Evolutionary conservation across 306 rosid genomes (phyloP), one percentile per base, ranked within the genome.

Genomic region (Cucumis melo): DNA sequence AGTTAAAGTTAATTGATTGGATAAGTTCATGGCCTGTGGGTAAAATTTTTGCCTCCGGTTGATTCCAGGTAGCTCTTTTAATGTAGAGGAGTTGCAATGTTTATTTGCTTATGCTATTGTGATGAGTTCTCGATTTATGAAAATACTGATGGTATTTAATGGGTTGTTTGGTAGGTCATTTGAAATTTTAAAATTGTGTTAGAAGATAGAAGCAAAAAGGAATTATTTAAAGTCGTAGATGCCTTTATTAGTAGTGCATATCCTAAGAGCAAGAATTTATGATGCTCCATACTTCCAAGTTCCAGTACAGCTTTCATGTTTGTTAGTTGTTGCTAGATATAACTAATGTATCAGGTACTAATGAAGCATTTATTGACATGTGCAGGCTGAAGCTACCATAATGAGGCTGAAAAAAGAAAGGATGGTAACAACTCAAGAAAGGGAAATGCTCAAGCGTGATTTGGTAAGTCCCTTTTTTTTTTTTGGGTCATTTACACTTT

Each of bases 361-460:
- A 78, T 65, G 19, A 63, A 53, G 53, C 62, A 57, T 61, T 58
- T 57, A 46, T 84, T 78, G 20, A n/a, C 62, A 75, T 44, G 63
- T 84, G 85, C 87, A 94, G 97, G 97, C 95, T 78, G 91, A 86
- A 66, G 84, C 79, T 78, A 80, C 83, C 64, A 83, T 90, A 82
- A 76, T 0, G 83, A 90, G 82, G 87, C 82, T 94, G 78, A 86
- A 79, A 41, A 90, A 88, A 85, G 93, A 90, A 87, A 89, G 74
- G 73, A 83, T 44, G 75, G 57, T 29, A 63, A 82, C 84, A 77
- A 81, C 34, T 55, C 78, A 53, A 74, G 96, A 90, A 80, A 90
- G 83, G 79, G 85, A 85, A 73, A 68, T 79, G 77, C 91, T 94
- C 46, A 84, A 88, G 85, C 80, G 78, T 62, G 93, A 91, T 75